phyloP scores from a whole-genome alignment of 2,329 filamentous ascomycete genomes.

The Aspergillus ruber region DNA sequence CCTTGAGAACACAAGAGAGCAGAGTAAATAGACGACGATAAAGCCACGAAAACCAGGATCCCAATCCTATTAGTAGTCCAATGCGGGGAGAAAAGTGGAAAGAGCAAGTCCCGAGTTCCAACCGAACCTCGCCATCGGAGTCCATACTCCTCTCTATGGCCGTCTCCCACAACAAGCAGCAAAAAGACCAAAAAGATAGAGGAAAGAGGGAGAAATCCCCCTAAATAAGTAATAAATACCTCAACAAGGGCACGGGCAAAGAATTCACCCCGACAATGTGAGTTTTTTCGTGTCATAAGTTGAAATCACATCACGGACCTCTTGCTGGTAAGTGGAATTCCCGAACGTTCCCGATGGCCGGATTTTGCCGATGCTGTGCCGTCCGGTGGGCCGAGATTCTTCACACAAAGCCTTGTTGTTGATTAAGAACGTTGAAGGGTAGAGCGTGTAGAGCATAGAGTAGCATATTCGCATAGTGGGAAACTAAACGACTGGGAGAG shows the following conservation, averaged over 20 bases:
- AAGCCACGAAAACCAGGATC: too few relatives aligned
- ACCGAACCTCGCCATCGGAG: not conserved
- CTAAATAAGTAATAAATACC: too few relatives aligned
- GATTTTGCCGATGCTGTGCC: not conserved
- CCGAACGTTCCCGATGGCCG: not conserved
- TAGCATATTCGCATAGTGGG: too few relatives aligned
- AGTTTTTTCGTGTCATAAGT: too few relatives aligned
- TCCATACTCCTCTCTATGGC: not conserved
- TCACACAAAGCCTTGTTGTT: not conserved
- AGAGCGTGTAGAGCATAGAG: too few relatives aligned
- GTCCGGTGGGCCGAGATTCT: not conserved
- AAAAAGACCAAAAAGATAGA: conserved; percentile 5
- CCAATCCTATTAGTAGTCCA: too few relatives aligned
- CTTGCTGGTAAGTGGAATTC: not conserved
- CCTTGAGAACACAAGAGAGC: too few relatives aligned
- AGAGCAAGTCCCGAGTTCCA: not conserved
- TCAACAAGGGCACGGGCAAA: conserved; percentile 6
- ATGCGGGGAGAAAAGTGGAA: conserved; percentile 1
- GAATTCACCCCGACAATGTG: not conserved
- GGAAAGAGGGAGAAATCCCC: conserved; percentile 4
- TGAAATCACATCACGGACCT: too few relatives aligned
- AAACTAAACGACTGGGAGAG: too few relatives aligned
- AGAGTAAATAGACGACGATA: too few relatives aligned
- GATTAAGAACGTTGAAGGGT: too few relatives aligned
- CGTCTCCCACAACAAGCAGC: conserved; percentile 1